These are phyloP conservation scores for Aspergillus diversus DNA, from an alignment of 495 filamentous ascomycete species.

Conservation along the genomic window DNA sequence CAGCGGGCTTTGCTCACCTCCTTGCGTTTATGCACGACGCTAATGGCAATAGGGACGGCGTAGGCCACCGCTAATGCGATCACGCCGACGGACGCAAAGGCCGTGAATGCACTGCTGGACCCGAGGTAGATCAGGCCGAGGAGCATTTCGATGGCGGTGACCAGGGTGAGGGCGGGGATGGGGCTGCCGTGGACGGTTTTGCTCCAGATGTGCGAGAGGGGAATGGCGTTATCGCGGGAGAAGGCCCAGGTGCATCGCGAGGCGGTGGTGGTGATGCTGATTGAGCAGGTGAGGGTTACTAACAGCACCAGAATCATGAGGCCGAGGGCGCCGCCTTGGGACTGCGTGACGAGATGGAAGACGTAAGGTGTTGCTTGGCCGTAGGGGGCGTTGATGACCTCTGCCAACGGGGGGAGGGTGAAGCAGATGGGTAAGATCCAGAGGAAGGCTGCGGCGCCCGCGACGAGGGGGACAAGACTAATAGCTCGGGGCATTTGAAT, in stretches of 20 bases:
- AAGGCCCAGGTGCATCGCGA: conserved; percentile 65
- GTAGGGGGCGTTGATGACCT: conserved; percentile 43
- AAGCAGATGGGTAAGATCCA: conserved; percentile 46
- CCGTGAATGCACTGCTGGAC: conserved; percentile 61
- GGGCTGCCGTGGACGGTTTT: conserved; percentile 36
- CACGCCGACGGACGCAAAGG: conserved; percentile 65
- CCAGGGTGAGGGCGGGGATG: conserved; percentile 38
- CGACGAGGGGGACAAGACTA: conserved; percentile 38
- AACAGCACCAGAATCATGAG: conserved; percentile 59
- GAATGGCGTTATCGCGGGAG: conserved; percentile 57
- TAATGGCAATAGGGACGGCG: conserved; percentile 57
- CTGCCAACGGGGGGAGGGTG: conserved; percentile 47
- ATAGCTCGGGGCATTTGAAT: conserved; percentile 52
- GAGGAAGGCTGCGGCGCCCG: conserved; percentile 26
- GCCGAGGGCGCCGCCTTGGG: conserved; percentile 50
- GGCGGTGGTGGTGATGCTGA: conserved; percentile 62
- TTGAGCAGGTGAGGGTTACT: conserved; percentile 65
- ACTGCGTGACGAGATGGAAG: conserved; percentile 50
- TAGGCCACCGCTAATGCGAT: conserved; percentile 63
- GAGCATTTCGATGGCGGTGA: conserved; percentile 47
- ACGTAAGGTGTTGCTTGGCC: conserved; percentile 53
- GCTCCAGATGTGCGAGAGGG: conserved; percentile 37
- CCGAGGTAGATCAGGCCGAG: conserved; percentile 66
- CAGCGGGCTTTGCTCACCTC: conserved; percentile 60
- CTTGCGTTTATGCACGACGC: conserved; percentile 49